Evolutionary conservation across 495 filamentous ascomycete genomes (phyloP), one percentile per base, ranked within the genome.

Genomic region (Penicillium samsonianum): DNA sequence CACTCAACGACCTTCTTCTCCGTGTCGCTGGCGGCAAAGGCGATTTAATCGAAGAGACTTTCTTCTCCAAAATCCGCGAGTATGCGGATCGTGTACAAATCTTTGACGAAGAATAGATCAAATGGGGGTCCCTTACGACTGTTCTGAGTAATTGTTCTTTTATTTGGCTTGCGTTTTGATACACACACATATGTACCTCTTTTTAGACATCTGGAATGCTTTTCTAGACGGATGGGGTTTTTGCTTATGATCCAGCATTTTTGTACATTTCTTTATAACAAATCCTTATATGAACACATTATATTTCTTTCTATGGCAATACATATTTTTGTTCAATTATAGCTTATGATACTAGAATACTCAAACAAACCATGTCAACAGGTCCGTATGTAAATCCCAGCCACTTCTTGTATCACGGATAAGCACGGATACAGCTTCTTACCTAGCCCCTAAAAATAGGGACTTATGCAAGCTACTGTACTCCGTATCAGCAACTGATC

Each of bases 21-120:
- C 80, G 88, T 26, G 89, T 98, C 14, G 94, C 90, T 0, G 91
- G 90, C n/a, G 94, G 94, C 0, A 87, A 82, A 61, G 94, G 94
- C 26, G 82, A 92, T 40, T 74, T 83, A 16, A 92, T 98, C 54
- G 77, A 87, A 56, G 87, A 96, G 55, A 86, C 80, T 41, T 84
- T 92, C 35, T 77, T 88, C 53, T 93, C 89, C 33, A 86, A 88
- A 31, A 98, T 98, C 54, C 69, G 65, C 33, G 83, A 92, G 66
- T 95, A 95, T 70, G 85, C 90, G 10, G 85, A 88, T 25, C 89
- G 83, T 62, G 91, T 95, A 38, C 82, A 88, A 73, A 83, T 97
- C 44, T 87, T 76, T 64, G 87, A 88, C 41, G 84, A 89, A n/a
- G 72, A 80, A 61, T 73, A 68, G 43, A 60, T 55, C 42, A 14